phyloP scores from a whole-genome alignment of 345 rosid genomes.

The Camelina sativa region DNA sequence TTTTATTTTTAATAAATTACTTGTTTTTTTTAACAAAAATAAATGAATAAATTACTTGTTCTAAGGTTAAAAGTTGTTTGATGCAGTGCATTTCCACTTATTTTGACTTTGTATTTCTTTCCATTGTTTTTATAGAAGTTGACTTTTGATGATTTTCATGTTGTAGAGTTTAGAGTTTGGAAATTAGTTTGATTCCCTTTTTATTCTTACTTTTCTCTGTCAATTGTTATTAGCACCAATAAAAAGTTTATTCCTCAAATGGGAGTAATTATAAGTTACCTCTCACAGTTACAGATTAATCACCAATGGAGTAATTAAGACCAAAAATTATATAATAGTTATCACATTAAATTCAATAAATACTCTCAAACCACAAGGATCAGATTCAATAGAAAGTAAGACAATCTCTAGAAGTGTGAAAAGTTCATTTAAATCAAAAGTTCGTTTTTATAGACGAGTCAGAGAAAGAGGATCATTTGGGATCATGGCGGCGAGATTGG shows the following conservation, averaged over 20 bases:
- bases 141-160: background rate
- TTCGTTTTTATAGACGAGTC: background rate
- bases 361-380: background rate
- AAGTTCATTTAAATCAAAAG: background rate
- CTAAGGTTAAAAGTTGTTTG: background rate
- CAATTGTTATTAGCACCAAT: background rate
- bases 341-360: too few relatives aligned
- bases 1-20: too few relatives aligned
- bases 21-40: too few relatives aligned
- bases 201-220: background rate
- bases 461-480: background rate
- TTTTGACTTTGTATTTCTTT: background rate
- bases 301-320: background rate
- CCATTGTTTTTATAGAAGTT: background rate
- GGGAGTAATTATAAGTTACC: too few relatives aligned
- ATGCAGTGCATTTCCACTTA: conserved; percentile 6
- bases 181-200: background rate
- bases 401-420: background rate
- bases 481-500: background rate
- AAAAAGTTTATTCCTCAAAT: background rate
- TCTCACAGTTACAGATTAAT: background rate
- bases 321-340: background rate
- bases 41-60: background rate
- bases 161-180: background rate
- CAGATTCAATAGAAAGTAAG: background rate